A percentile compares a stretch with the other conserved stretches of the same genome.
Evolutionary conservation across 225 moss, liverwort and hornwort species (phyloP).

Genomic region (Thuidium tamariscinum): DNA sequence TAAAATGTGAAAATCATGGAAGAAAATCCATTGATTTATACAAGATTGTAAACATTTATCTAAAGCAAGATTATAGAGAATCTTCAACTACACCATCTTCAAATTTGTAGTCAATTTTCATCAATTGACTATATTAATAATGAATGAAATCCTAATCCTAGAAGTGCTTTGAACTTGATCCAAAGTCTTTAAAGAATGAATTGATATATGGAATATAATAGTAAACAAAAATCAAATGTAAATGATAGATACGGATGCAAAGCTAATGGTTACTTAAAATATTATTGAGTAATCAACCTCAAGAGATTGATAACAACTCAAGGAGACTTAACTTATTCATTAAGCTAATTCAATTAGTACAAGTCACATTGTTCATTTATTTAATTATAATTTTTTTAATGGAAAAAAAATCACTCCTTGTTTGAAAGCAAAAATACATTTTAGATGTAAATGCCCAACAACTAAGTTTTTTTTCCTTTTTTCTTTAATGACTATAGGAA

Average conservation of each 20-base stretch:
- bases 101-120: background rate
- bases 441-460: background rate
- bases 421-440: background rate
- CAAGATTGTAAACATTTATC: background rate
- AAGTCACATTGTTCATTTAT: background rate
- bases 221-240: background rate
- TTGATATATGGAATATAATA: background rate
- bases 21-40: background rate
- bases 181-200: background rate
- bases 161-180: background rate
- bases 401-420: background rate
- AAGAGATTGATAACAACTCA: background rate
- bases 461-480: background rate
- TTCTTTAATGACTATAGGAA: background rate
- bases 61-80: no score
- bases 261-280: background rate
- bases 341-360: background rate
- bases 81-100: no score
- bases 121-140: background rate
- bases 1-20: background rate
- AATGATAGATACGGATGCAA: background rate
- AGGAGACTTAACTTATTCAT: no score
- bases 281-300: background rate
- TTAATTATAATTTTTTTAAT: background rate
- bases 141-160: background rate